phyloP scores from a whole-genome alignment of 2,329 filamentous ascomycete genomes.

The Shiraia bambusicola region DNA sequence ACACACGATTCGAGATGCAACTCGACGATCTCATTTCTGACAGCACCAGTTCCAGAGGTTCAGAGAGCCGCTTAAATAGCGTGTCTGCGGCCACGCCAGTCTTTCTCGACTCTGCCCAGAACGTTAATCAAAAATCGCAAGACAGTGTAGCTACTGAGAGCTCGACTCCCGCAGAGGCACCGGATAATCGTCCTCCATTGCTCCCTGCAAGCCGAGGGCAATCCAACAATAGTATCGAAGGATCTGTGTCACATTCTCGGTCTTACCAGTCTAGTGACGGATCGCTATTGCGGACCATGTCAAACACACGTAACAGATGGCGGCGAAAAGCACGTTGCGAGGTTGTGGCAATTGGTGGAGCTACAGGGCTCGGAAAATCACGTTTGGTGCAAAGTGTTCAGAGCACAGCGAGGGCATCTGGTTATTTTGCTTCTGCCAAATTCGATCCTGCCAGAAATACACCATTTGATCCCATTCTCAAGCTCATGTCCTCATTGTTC shows the following conservation, averaged over 20 bases:
- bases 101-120: conserved; percentile 29
- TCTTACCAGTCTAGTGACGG: conserved; percentile 32
- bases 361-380: conserved; percentile 62
- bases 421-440: conserved; percentile 62
- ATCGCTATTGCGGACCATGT: conserved; percentile 26
- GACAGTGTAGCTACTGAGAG: conserved; percentile 29
- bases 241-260: conserved; percentile 25
- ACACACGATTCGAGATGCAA: conserved; percentile 52
- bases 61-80: conserved; percentile 47
- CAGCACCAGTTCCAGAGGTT: conserved; percentile 57
- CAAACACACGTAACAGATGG: conserved; percentile 42
- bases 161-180: conserved; percentile 25
- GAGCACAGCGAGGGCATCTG: conserved; percentile 56
- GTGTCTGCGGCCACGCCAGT: conserved; percentile 27
- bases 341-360: conserved; percentile 59
- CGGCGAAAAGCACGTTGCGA: conserved; percentile 60
- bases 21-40: conserved; percentile 54
- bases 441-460: conserved; percentile 61
- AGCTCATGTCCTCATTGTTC: conserved; percentile 61
- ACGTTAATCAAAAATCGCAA: conserved; percentile 31
- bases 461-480: conserved; percentile 63
- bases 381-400: conserved; percentile 61
- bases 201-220: conserved; percentile 19
- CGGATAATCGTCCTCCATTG: conserved; percentile 25
- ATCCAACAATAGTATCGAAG: conserved; percentile 37